A percentile compares a stretch with the other conserved stretches of the same genome.
phyloP scores from a whole-genome alignment of 345 rosid species.

The Toxicodendron radicans region DNA sequence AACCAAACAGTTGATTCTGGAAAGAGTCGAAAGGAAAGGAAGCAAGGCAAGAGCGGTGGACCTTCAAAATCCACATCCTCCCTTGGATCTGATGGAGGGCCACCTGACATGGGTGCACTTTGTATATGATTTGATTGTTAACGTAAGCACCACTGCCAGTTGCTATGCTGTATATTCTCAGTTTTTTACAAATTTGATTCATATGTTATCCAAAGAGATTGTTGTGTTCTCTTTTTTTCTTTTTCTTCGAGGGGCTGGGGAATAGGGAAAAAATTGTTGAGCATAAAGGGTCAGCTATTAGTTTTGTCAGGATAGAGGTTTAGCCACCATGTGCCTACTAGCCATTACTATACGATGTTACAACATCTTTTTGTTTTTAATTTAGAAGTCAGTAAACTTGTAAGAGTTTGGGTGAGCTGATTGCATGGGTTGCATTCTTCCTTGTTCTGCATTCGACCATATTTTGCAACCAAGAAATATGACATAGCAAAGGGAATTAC shows the following conservation, averaged over 20 bases:
- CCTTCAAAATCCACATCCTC: constrained; percentile 32
- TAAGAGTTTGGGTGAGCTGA: neutral
- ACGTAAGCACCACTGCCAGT: constrained; percentile 18
- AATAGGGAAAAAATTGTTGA: neutral
- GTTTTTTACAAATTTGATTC: neutral
- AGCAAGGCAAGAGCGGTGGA: constrained; percentile 53
- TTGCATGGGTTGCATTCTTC: neutral
- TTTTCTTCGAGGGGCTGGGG: neutral
- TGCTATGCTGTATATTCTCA: neutral
- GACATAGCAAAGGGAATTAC: neutral
- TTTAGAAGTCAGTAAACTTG: no score
- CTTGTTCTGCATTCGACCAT: neutral
- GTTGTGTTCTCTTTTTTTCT: neutral
- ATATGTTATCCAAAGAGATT: neutral
- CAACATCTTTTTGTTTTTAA: no score
- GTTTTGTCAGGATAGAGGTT: neutral
- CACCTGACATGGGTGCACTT: constrained; percentile 81
- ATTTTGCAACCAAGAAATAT: neutral
- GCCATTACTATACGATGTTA: neutral
- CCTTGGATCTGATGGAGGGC: constrained; percentile 45
- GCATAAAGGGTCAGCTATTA: neutral
- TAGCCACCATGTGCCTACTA: neutral
- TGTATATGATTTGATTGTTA: constrained; percentile 50
- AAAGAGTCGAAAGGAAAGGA: constrained; percentile 58
- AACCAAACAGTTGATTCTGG: constrained; percentile 50